Base-by-base conservation (phyloP, 2,329 filamentous ascomycete genomes). In the Teratosphaeria zuluensis region DNA sequence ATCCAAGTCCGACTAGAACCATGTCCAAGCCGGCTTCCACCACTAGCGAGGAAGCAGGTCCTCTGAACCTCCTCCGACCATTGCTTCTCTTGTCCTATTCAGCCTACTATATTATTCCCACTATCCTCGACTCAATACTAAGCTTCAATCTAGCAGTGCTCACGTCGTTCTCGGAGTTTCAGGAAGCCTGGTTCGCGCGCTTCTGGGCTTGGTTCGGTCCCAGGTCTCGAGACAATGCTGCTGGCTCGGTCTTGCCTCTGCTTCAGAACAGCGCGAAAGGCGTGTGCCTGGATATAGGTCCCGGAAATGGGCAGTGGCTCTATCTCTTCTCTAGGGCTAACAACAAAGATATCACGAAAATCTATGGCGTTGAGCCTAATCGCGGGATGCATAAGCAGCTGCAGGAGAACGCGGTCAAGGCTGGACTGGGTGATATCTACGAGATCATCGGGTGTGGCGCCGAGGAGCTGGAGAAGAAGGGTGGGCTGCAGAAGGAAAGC, bases 361-460 rank as follows among this genome's bases (percentile, higher is more conserved):
- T 88, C 51, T 86, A 83, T 64, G 85, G 84, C 57, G 78, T 88
- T 4, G 85, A 88, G 72, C 85, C 85, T 2, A 87, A 86, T 67
- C 57, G 68, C 0, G 77, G 75, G 38, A 80, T 82, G 57, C 81
- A 85, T 62, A 68, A 68, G 0, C 70, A 70, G 4, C 72, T 88
- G 56, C 71, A 74, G 1, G 66, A 69, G 46, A 77, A 77, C 24
- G 76, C 85, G 3, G 67, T 71, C 11, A 76, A 77, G 1, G 77
- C 81, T 1, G 83, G 82, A 0, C 71, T 88, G 2, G 74, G 77
- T 6, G 81, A 75, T 56, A 71, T 80, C 7, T 88, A 88, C 68
- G 78, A 84, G 67, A 79, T 87, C 58, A 77, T 86, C 9, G 83
- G 84, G 1, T 77, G 82, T 4, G 85, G 85, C 2, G 82, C 87